Evolutionary conservation across 164 flowering plant species (phyloP), one percentile per base, ranked within the genome.

Genomic region (Protea cynaroides): DNA sequence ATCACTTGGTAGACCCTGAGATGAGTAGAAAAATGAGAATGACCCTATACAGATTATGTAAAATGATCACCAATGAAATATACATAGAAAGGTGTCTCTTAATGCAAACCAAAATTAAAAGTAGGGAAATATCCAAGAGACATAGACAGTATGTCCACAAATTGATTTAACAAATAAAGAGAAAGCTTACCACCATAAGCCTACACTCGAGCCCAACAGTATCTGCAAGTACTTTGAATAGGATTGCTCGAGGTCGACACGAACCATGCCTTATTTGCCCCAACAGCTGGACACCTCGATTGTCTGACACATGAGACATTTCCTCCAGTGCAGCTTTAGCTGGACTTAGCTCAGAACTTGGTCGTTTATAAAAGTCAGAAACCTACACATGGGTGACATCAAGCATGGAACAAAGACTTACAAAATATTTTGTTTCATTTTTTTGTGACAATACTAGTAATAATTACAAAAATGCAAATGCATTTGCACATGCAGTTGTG

Each of bases 171-270:
- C 18, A 47, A 47, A 47, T 47, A 14, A 47, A 59, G 25, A 29
- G 50, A 19, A 38, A 62, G 12, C 56, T 63, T 82, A 92, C 99
- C 96, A 84, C 93, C 79, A 90, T 72, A 62, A 95, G 88, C 74
- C 80, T 86, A 72, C 92, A 81, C 70, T 92, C 96, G 73, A 95
- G 84, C 57, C 98, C 99, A 22, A 92, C 92, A 78, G 91, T 76
- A 81, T 95, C 99, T 25, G 99, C 98, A 71, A 95, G 85, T 67
- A 90, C 98, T 81, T 95, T 95, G 74, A 95, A 95, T 67, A 95
- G 68, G 46, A 95, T 90, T 38, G 98, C 99, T 69, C 96, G 83
- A 56, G 97, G 84, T 62, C 92, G 90, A 71, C 99, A 95, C 24
- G 94, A 83, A 57, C 97, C 95, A 74, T 86, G 82, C 69, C 72